These are phyloP conservation scores for Glycyrrhiza uralensis DNA, from an alignment of 306 rosid species.

Conservation along the genomic window DNA sequence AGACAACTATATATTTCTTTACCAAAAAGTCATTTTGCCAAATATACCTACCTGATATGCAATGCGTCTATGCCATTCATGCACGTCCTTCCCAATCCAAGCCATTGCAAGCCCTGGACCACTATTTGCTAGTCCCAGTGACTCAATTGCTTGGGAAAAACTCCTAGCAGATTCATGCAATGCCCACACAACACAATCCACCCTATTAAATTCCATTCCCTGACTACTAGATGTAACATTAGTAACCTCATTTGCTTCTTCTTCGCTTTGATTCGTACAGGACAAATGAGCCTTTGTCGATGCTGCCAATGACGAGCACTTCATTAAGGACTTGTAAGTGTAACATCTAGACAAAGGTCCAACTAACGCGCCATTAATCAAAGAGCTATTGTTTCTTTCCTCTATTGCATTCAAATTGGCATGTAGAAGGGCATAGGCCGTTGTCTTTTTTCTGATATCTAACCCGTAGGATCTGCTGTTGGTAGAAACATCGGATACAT, in stretches of 20 bases:
- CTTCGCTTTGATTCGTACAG: constrained; percentile 26
- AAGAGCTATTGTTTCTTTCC: constrained; percentile 27
- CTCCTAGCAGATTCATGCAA: constrained; percentile 68
- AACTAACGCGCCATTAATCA: constrained; percentile 22
- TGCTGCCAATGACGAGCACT: constrained; percentile 29
- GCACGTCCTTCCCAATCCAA: constrained; percentile 71
- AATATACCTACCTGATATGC: constrained; percentile 60
- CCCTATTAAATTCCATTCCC: constrained; percentile 42
- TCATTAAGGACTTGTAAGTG: constrained; percentile 33
- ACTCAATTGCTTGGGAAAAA: constrained; percentile 53
- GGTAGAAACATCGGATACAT: constrained; percentile 7
- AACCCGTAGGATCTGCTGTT: constrained; percentile 36
- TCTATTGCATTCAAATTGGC: constrained; percentile 33
- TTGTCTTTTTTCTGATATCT: constrained; percentile 33
- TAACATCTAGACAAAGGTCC: constrained; percentile 30
- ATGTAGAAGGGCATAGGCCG: constrained; percentile 21
- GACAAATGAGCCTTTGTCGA: constrained; percentile 31
- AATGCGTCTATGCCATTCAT: constrained; percentile 55
- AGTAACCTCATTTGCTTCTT: constrained; percentile 20
- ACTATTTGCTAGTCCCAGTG: constrained; percentile 44
- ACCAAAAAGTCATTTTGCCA: neutral
- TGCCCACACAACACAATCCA: constrained; percentile 45
- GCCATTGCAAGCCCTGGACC: constrained; percentile 71
- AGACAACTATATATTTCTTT: neutral
- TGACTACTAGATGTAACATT: constrained; percentile 17